Evolutionary conservation across 352 stramenopile species (phyloP).

Genomic region (Aphanomyces invadans): DNA sequence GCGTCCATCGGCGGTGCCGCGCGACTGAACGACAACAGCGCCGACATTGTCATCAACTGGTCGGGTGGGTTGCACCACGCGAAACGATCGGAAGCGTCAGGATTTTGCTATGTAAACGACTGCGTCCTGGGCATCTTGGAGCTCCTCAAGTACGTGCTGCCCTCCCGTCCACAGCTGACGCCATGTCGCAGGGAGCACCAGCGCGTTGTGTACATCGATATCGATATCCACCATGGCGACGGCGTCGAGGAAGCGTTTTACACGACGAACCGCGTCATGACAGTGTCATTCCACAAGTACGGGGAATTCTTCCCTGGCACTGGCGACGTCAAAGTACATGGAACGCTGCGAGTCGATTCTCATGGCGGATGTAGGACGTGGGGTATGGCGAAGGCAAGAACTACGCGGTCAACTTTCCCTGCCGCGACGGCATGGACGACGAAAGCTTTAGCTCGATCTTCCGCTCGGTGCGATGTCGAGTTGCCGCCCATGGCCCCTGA

Average conservation of each 20-base stretch:
- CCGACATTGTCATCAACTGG: constrained; percentile 99
- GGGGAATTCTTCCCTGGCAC: constrained; percentile 99
- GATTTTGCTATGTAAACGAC: constrained; percentile 99
- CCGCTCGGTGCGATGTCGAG: constrained; percentile 38
- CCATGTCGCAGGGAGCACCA: constrained; percentile 61
- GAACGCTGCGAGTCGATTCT: constrained; percentile 10
- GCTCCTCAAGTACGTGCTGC: constrained; percentile 86
- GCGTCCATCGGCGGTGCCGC: constrained; percentile 95
- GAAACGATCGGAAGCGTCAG: constrained; percentile 97
- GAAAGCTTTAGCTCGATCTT: constrained; percentile 89
- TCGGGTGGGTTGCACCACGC: constrained; percentile 97
- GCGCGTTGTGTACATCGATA: constrained; percentile 99
- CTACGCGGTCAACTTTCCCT: constrained; percentile 98
- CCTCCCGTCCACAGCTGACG: background rate
- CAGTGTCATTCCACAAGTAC: constrained; percentile 98
- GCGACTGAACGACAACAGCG: constrained; percentile 91
- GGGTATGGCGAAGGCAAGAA: constrained; percentile 91
- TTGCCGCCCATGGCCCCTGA: too few relatives aligned
- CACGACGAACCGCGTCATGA: constrained; percentile 98
- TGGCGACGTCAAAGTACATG: constrained; percentile 34
- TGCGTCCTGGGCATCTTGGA: constrained; percentile 98
- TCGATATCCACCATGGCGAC: constrained; percentile 99
- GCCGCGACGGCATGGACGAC: constrained; percentile 98
- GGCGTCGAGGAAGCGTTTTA: constrained; percentile 99
- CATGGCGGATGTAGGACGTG: constrained; percentile 42